Evolutionary conservation across 2,329 filamentous ascomycete species (phyloP), one percentile per base, ranked within the genome.

Genomic region (Phialocephala subalpina): DNA sequence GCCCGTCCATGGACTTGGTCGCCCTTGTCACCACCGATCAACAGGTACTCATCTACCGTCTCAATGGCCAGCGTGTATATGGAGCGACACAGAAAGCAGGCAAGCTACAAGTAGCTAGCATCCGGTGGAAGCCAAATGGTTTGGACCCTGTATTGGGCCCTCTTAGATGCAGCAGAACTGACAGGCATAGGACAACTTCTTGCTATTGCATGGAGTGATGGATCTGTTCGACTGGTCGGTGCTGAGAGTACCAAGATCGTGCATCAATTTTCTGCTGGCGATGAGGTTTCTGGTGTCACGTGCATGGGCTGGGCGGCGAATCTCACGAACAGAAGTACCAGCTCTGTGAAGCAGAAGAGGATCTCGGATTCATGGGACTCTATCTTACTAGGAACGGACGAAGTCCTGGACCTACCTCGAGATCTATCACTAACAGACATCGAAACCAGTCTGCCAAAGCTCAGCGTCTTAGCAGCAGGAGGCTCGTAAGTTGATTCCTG

Each of bases 1-100:
- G 93, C 78, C 93, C 94, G 18, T 91, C 90, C 9, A 92, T 97
- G 82, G 93, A 97, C 79, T 84, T 98, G 55, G 84, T 91, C n/a
- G 90, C 90, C 5, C 84, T 94, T 14, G 91, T 92, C 14, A 87
- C 85, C n/a, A 83, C 85, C 18, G 86, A 89, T 67, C 88, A 88
- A 58, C 88, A 89, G 58, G 82, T 97, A 20, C 85, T 91, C 70
- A 88, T 97, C 52, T 94, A 91, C 78, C 87, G 95, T 58, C 86
- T 94, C 18, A 92, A 91, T 67, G 91, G 90, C 1, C 93, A 97
- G 73, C 78, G 83, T 58, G 88, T 90, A 1, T 90, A 90, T 74
- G 84, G 84, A 0, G 71, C 70, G 70, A 74, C 57, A 73, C 80
- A 67, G 77, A 77, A 77, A 67, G 74, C 73, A 20, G 66, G 66